Evolutionary conservation across 768 basidiomycete genomes (phyloP), one percentile per base, ranked within the genome.

Genomic region (Kwoniella botswanensis): DNA sequence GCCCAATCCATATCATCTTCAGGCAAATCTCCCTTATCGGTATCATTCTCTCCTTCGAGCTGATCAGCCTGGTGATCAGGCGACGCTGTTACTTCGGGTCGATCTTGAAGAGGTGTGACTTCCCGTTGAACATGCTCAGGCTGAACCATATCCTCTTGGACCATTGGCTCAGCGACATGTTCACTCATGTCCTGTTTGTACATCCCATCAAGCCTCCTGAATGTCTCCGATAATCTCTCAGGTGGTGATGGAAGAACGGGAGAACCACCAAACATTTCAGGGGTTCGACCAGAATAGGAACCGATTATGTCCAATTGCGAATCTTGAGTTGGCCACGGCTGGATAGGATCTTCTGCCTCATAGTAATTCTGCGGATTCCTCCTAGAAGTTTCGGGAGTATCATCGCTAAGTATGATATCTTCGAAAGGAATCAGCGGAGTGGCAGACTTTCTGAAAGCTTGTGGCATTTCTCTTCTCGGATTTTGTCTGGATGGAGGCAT

Each of bases 1-100:
- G 35, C 35, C 35, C 55, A 56, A 56, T 56, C 55, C 12, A 24
- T 22, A 56, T 56, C 55, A n/a, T n/a, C 18, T n/a, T 56, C 55
- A 22, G 55, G 12, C 55, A 56, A 21, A 22, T 18, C 18, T n/a
- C 12, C n/a, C 12, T 24, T 35, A 35, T 35, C 7, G 35, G 35
- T 35, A 35, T 6, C 35, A 35, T 35, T 35, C 35, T 35, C 35
- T 3, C 35, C 35, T 35, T 6, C 35, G 35, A 35, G 35, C 35
- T 35, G 35, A 35, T 5, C 35, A 35, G 35, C 35, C 35, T 35
- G 35, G 35, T 35, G 35, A 35, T 7, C 7, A 35, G 35, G 35
- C 7, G 35, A 21, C 50, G 21, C 21, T 52, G 7, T 52, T 52
- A 21, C 11, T 52, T 52, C 17, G 21, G 15, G 15, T 52, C 21